Evolutionary conservation across 1,284 basidiomycete species (phyloP).

Genomic region (Ustilago curta): DNA sequence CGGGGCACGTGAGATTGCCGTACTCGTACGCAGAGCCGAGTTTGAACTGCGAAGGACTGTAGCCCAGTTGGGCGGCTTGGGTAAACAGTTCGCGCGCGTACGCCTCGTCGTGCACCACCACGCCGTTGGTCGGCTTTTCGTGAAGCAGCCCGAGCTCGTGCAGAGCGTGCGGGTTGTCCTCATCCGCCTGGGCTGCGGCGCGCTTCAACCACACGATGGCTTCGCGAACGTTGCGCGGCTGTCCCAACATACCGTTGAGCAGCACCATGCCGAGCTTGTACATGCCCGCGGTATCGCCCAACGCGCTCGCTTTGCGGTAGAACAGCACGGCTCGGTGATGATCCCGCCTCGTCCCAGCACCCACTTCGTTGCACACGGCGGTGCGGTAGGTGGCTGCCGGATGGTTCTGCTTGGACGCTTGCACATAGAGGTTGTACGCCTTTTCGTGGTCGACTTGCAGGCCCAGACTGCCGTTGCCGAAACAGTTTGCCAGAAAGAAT

Average conservation of each 20-base stretch:
- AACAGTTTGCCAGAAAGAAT: conserved; percentile 97
- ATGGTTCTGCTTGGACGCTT: conserved; percentile 97
- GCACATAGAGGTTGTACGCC: conserved; percentile 97
- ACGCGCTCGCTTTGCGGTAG: conserved; percentile 93
- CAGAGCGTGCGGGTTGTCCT: conserved; percentile 96
- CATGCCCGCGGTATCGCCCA: conserved; percentile 98
- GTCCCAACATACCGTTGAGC: conserved; percentile 84
- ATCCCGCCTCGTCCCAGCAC: conserved; percentile 95
- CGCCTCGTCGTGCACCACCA: conserved; percentile 76
- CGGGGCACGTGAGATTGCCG: conserved; percentile 86
- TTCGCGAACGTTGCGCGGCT: conserved; percentile 87
- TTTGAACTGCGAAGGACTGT: conserved; percentile 93
- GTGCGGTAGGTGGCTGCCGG: conserved; percentile 94
- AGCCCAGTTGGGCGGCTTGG: conserved; percentile 92
- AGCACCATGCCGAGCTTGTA: conserved; percentile 98
- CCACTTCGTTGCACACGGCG: conserved; percentile 98
- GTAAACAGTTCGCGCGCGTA: conserved; percentile 89
- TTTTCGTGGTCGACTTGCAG: conserved; percentile 96
- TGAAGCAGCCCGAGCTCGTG: conserved; percentile 95
- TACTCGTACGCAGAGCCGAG: conserved; percentile 96
- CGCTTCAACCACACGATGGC: conserved; percentile 94
- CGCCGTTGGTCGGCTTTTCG: conserved; percentile 72
- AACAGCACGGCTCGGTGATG: conserved; percentile 89
- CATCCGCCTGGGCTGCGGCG: conserved; percentile 96
- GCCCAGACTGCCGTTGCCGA: conserved; percentile 93